A percentile compares a stretch with the other conserved stretches of the same genome.
These are phyloP conservation scores for Lumnitzera racemosa DNA, from an alignment of 345 rosid species.

Conservation along the genomic window DNA sequence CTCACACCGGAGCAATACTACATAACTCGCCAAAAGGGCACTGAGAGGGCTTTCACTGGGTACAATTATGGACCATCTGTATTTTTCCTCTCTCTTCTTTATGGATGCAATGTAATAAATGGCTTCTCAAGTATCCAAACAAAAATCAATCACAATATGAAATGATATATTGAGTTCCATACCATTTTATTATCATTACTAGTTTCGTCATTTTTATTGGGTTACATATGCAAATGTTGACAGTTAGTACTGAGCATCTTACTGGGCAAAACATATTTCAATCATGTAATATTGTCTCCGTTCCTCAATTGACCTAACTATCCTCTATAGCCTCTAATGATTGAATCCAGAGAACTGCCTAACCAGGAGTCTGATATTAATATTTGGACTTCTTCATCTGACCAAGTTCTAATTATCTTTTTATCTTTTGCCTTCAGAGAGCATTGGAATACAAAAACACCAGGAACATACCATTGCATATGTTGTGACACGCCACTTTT, in stretches of 20 bases:
- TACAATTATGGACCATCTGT: conserved; percentile 17
- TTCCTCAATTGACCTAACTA: too few relatives aligned
- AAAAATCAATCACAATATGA: too few relatives aligned
- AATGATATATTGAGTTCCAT: too few relatives aligned
- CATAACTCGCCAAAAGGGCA: conserved; percentile 74
- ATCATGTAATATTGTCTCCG: too few relatives aligned
- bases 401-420: neutral
- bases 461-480: conserved; percentile 77
- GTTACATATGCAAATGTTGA: too few relatives aligned
- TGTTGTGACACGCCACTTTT: conserved; percentile 81
- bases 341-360: neutral
- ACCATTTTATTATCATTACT: too few relatives aligned
- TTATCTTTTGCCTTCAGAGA: conserved; percentile 34
- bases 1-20: conserved; percentile 68
- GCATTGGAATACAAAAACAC: conserved; percentile 74
- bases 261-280: too few relatives aligned
- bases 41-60: conserved; percentile 95
- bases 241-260: too few relatives aligned
- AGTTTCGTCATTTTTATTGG: too few relatives aligned
- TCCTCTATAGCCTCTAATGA: too few relatives aligned
- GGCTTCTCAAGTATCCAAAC: too few relatives aligned
- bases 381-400: neutral
- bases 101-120: too few relatives aligned
- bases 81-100: neutral
- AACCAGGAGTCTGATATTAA: neutral